Evolutionary conservation across 1,284 basidiomycete species (phyloP).

Genomic region (Schizophyllum commune): DNA sequence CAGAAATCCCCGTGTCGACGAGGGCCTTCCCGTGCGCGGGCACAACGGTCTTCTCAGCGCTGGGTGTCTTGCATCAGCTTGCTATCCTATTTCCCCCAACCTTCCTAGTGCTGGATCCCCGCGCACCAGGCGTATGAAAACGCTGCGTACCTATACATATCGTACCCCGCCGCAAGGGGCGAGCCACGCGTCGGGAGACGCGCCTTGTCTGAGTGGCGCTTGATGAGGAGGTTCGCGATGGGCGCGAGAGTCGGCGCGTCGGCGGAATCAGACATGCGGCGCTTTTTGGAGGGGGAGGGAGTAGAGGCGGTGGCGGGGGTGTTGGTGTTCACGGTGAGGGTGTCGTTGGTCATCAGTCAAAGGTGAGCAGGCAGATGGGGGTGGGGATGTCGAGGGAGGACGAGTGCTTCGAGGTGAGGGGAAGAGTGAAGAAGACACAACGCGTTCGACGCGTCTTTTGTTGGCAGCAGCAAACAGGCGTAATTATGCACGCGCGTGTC

Average conservation of each 20-base stretch:
- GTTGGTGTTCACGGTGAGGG: too few relatives aligned
- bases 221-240: conserved; percentile 65
- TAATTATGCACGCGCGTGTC: neutral
- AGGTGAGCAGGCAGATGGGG: neutral
- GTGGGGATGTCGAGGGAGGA: neutral
- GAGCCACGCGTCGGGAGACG: conserved; percentile 86
- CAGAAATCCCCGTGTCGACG: conserved; percentile 84
- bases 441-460: too few relatives aligned
- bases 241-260: conserved; percentile 27
- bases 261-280: neutral
- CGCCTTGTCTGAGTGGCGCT: conserved; percentile 78
- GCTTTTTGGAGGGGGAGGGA: neutral
- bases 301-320: too few relatives aligned
- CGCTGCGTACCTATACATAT: conserved; percentile 72
- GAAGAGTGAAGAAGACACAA: neutral
- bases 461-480: neutral
- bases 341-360: too few relatives aligned
- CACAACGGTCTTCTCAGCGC: conserved; percentile 72
- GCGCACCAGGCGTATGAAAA: conserved; percentile 13
- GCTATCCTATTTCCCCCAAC: neutral
- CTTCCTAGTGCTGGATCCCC: too few relatives aligned
- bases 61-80: conserved; percentile 17
- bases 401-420: neutral
- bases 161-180: conserved; percentile 84
- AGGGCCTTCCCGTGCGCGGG: conserved; percentile 86